Evolutionary conservation across 2,329 filamentous ascomycete genomes (phyloP).

Genomic region (Pseudogymnoascus pannorum): DNA sequence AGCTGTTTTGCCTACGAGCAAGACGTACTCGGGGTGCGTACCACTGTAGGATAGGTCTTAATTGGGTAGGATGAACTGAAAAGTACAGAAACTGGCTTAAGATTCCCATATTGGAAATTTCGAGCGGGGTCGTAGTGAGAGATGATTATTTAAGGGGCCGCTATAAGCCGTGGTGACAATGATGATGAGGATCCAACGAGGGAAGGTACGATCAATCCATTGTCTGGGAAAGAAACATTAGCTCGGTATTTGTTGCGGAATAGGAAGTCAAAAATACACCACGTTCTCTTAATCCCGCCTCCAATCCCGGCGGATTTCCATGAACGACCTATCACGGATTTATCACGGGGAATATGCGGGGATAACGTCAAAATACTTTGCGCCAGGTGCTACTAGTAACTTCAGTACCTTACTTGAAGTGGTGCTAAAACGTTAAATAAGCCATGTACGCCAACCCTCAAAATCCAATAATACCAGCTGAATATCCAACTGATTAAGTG

Average conservation of each 20-base stretch:
- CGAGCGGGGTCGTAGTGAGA: background rate
- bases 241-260: background rate
- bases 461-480: background rate
- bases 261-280: background rate
- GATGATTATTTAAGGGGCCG: background rate
- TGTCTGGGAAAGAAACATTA: background rate
- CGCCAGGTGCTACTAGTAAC: background rate
- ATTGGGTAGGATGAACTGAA: conserved; percentile 65
- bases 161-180: background rate
- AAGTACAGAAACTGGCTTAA: conserved; percentile 57
- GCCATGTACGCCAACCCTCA: background rate
- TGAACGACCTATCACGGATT: background rate
- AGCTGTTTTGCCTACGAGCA: background rate
- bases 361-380: background rate
- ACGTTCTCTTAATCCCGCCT: background rate
- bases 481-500: background rate
- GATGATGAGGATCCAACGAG: background rate
- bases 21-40: conserved; percentile 31
- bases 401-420: too few relatives aligned
- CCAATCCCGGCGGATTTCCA: background rate
- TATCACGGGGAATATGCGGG: background rate
- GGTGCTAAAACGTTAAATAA: background rate
- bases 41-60: conserved; percentile 86
- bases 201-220: background rate
- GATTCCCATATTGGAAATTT: conserved; percentile 44